Base-by-base conservation (phyloP, 441 rosid species). In the Manihot esculenta region DNA sequence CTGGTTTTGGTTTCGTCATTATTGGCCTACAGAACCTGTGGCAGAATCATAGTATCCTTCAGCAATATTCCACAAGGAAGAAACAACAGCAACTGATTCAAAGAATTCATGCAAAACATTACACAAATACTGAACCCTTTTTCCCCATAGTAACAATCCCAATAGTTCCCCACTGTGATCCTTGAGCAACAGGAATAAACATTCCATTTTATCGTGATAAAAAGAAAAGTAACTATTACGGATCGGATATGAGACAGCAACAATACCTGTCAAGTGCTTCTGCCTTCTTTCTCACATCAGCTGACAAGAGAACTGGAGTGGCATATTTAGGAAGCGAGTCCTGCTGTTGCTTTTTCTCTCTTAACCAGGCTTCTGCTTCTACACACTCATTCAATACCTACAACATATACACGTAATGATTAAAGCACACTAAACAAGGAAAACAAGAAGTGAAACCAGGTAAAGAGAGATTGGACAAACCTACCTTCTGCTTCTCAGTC, bases 191-290 rank as follows among this genome's bases (percentile, higher is more conserved):
- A 61, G 15, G 45, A 57, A n/a, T 21, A 35, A 4, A 1, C 3
- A 2, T 18, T 35, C 24, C 35, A 44, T 47, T 8, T 63, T 10
- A 54, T 54, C 58, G 9, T 10, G 3, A 35, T 17, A 49, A 14
- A 20, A 24, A 24, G 1, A 5, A 24, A 26, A 24, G 13, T 5
- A 12, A 56, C 54, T 18, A 17, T 18, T 18, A 18, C 2, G 17
- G 8, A 8, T 27, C 14, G 7, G 41, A 4, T 35, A 30, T 21
- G 20, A 23, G 44, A 45, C n/a, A 56, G n/a, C 5, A 42, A 23
- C 11, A 60, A n/a, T 86, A 95, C 99, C 93, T 84, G 81, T 95
- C 98, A 69, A 95, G 68, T n/a, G 95, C 80, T 79, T 95, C 95
- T 1, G 99, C 91, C 78, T 95, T 95, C 80, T 51, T 93, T 67